These are phyloP conservation scores for Auriscalpium vulgare DNA, from an alignment of 768 basidiomycete genomes.

Conservation along the genomic window DNA sequence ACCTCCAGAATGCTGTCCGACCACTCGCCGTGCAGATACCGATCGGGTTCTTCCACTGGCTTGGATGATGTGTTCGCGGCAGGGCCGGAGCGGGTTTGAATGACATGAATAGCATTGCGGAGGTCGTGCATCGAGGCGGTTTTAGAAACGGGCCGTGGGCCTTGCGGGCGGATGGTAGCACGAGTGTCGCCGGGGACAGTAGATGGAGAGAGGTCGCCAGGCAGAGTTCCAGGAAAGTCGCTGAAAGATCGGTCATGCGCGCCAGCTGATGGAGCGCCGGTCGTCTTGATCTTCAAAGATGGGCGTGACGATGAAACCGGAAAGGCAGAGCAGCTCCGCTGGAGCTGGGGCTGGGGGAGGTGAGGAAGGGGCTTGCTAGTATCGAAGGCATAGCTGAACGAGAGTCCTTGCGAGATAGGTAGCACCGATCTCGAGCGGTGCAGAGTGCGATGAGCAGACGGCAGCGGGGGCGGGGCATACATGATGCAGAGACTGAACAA, in stretches of 20 bases:
- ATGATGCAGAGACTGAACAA: neutral
- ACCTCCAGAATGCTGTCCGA: slow-evolving; percentile 64
- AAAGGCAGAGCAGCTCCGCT: neutral
- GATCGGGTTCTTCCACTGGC: neutral
- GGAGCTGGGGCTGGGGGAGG: neutral
- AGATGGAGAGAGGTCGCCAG: neutral
- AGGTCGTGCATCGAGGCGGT: neutral
- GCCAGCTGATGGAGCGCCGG: neutral
- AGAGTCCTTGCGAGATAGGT: neutral
- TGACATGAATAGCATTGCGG: neutral
- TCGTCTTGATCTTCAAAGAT: neutral
- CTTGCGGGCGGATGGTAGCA: neutral
- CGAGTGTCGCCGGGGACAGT: neutral
- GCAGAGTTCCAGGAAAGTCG: neutral
- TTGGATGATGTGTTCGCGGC: neutral
- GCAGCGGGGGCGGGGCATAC: neutral
- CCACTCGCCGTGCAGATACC: slow-evolving; percentile 27
- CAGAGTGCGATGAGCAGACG: neutral
- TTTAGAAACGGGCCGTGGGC: neutral
- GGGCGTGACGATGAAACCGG: neutral
- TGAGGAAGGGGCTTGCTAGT: neutral
- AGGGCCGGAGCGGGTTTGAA: neutral
- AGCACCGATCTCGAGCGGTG: neutral
- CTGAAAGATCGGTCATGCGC: neutral
- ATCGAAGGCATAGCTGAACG: neutral